phyloP scores from a whole-genome alignment of 768 basidiomycete species.

The Omphalotus guepiniiformis region DNA sequence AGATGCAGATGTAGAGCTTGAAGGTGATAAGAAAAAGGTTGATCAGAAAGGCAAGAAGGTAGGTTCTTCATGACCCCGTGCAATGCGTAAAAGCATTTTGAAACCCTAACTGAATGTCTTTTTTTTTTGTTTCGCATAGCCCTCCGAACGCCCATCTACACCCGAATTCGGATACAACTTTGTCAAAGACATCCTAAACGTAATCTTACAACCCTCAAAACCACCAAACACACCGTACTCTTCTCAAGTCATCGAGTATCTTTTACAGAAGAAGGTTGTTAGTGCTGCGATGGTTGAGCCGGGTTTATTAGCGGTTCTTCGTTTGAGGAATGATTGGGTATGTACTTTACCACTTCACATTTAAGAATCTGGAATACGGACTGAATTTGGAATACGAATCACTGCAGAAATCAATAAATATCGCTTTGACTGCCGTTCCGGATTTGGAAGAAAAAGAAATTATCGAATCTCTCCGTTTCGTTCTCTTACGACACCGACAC shows the following conservation, averaged over 20 bases:
- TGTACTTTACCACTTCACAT: slow-evolving; percentile 11
- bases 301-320: slow-evolving; percentile 51
- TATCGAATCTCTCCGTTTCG: slow-evolving; percentile 43
- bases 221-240: slow-evolving; percentile 41
- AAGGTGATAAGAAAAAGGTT: neutral
- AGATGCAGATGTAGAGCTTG: too few relatives aligned
- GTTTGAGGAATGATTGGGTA: slow-evolving; percentile 66
- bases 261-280: slow-evolving; percentile 55
- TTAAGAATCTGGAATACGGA: neutral
- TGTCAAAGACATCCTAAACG: slow-evolving; percentile 54
- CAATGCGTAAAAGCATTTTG: too few relatives aligned
- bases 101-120: too few relatives aligned
- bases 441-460: slow-evolving; percentile 69
- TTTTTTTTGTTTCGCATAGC: too few relatives aligned
- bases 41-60: too few relatives aligned
- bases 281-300: slow-evolving; percentile 59
- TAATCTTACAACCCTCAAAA: slow-evolving; percentile 41
- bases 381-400: neutral
- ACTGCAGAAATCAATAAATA: slow-evolving; percentile 39
- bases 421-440: slow-evolving; percentile 48
- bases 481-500: slow-evolving; percentile 38
- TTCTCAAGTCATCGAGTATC: slow-evolving; percentile 48
- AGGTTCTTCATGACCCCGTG: too few relatives aligned
- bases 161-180: slow-evolving; percentile 44
- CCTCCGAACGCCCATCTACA: too few relatives aligned